Base-by-base conservation (phyloP, 345 rosid genomes). In the Dipteronia sinensis region DNA sequence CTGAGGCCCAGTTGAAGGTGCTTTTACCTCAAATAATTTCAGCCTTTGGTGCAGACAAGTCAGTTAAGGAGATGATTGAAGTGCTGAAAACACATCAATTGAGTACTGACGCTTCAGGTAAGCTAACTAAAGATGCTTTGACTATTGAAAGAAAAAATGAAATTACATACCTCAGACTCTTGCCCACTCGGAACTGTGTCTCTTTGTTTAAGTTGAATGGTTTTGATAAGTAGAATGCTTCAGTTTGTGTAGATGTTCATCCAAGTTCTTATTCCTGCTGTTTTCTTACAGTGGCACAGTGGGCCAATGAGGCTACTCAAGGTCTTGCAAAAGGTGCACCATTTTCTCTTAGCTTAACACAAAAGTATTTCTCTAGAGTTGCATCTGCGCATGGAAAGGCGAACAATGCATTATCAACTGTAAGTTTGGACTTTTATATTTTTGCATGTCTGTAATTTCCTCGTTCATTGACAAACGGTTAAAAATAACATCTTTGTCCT, bases 221-320 rank as follows among this genome's bases (percentile, higher is more conserved):
- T 6, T 42, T 34, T 38, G 65, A 51, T 69, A 20, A 59, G 64
- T 59, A 59, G 23, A 11, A n/a, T 71, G 46, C 68, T 47, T 51
- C 27, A 46, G 56, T 62, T 47, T 63, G 76, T 70, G 2, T 56
- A 67, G 38, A n/a, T 47, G 2, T 27, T 58, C 51, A 20, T 77
- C 46, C 55, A 49, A 55, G 10, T 49, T 72, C 59, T 67, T 22
- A 17, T 53, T 71, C n/a, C 58, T 53, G 7, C 74, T 66, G 27
- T 77, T 55, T 79, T 20, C 53, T 68, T 78, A 38, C 82, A 95
- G 98, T 93, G 77, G 86, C 49, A 16, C 90, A 91, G 79, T 95
- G 98, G 99, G 97, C 97, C 65, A 89, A 78, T 16, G 96, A 95
- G 67, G 96, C 98, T 78, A 89, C 92, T 75, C 91, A 92, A 83